These are phyloP conservation scores for Pythium grandisporangium DNA, from an alignment of 352 stramenopile genomes.

Conservation along the genomic window DNA sequence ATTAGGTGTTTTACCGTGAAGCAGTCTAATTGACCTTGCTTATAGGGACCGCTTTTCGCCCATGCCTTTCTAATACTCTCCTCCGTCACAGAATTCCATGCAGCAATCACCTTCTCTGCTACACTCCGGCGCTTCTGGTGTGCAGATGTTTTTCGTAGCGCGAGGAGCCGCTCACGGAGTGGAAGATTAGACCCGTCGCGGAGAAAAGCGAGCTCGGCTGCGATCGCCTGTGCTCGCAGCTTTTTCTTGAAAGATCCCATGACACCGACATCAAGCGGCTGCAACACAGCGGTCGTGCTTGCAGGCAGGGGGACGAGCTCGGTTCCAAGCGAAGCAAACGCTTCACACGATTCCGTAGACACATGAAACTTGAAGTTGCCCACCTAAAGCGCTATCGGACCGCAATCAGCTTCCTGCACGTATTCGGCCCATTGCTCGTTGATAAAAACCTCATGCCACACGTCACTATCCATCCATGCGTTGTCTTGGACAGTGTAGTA, in stretches of 20 bases:
- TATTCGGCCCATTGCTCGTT: slow-evolving; percentile 3
- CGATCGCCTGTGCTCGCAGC: slow-evolving; percentile 4
- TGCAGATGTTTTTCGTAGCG: neutral
- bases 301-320: slow-evolving; percentile 12
- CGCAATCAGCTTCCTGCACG: neutral
- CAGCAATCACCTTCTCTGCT: slow-evolving; percentile 4
- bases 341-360: slow-evolving; percentile 5
- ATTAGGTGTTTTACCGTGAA: too few relatives aligned
- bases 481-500: slow-evolving; percentile 12
- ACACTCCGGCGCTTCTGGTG: slow-evolving; percentile 7
- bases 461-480: slow-evolving; percentile 14
- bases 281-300: slow-evolving; percentile 13
- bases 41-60: too few relatives aligned
- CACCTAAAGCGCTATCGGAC: slow-evolving; percentile 8
- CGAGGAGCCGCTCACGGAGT: slow-evolving; percentile 7
- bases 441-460: slow-evolving; percentile 10
- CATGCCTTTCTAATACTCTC: slow-evolving; percentile 7
- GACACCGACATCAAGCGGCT: slow-evolving; percentile 14
- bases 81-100: slow-evolving; percentile 6
- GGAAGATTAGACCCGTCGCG: neutral
- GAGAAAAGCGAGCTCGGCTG: slow-evolving; percentile 2
- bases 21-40: too few relatives aligned
- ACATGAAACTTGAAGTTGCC: slow-evolving; percentile 21
- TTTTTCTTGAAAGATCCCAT: slow-evolving; percentile 19
- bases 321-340: slow-evolving; percentile 8